Conservation (phyloP, 257 asterid genomes). For the Buddleja alternifolia region DNA sequence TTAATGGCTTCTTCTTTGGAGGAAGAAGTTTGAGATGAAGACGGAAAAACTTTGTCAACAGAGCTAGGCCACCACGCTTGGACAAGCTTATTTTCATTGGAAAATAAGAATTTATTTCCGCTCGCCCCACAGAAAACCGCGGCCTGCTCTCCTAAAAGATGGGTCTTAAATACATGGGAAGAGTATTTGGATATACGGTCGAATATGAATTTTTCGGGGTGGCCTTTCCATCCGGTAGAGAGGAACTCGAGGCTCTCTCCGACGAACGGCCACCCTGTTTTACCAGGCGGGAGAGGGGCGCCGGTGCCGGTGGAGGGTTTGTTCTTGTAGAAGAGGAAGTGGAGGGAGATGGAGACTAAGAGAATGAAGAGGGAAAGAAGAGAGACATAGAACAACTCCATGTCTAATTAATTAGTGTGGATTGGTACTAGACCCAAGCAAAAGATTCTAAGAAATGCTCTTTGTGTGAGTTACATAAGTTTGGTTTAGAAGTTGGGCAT, state of each 20-base stretch:
- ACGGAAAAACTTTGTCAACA: slow-evolving; percentile 44
- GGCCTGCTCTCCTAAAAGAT: slow-evolving; percentile 43
- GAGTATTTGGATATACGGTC: slow-evolving; percentile 51
- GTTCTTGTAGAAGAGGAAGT: slow-evolving; percentile 56
- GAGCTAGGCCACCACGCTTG: slow-evolving; percentile 68
- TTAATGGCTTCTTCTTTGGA: slow-evolving; percentile 62
- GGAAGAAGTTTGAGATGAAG: slow-evolving; percentile 49
- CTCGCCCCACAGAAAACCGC: slow-evolving; percentile 50
- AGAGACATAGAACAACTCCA: slow-evolving; percentile 60
- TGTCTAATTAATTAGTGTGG: slow-evolving; percentile 19
- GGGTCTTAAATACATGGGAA: slow-evolving; percentile 45
- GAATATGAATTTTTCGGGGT: slow-evolving; percentile 56
- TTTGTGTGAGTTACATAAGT: slow-evolving; percentile 16
- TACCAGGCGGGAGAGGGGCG: slow-evolving; percentile 48
- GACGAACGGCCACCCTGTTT: slow-evolving; percentile 52
- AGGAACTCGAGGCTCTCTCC: slow-evolving; percentile 62
- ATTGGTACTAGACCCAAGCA: neutral
- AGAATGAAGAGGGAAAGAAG: slow-evolving; percentile 50
- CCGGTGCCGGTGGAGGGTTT: slow-evolving; percentile 26
- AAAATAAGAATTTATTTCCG: slow-evolving; percentile 54
- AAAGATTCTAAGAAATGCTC: neutral
- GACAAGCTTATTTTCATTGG: slow-evolving; percentile 63
- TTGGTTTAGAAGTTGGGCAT: neutral
- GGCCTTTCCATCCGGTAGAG: slow-evolving; percentile 59
- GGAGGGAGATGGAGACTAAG: slow-evolving; percentile 52